Conservation (phyloP, 192 early-diverging fungal species). For the Endogone sp. region DNA sequence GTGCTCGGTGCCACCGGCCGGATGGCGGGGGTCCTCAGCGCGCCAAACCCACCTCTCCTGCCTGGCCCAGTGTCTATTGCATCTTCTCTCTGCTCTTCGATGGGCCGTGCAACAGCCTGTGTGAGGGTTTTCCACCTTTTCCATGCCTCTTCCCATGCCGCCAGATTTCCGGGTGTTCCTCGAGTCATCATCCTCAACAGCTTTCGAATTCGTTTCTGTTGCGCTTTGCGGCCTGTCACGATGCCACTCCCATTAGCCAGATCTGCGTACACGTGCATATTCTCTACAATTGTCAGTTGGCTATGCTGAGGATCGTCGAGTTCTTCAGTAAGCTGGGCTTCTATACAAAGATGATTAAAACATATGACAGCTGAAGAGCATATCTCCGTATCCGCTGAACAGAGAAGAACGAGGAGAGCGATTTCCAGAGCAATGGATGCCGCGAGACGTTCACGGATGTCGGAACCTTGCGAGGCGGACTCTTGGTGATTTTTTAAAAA, state of each 20-base stretch:
- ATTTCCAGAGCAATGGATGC: slow-evolving; percentile 73
- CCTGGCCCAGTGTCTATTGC: slow-evolving; percentile 3
- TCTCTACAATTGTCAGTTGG: slow-evolving; percentile 63
- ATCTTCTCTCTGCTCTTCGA: slow-evolving; percentile 30
- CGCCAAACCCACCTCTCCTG: slow-evolving; percentile 4
- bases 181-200: slow-evolving; percentile 60
- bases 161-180: slow-evolving; percentile 70
- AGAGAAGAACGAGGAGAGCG: slow-evolving; percentile 69
- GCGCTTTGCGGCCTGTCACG: slow-evolving; percentile 61
- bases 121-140: slow-evolving; percentile 69
- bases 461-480: slow-evolving; percentile 45
- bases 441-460: slow-evolving; percentile 59
- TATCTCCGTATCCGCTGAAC: slow-evolving; percentile 68
- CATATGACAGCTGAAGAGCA: slow-evolving; percentile 55
- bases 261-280: slow-evolving; percentile 65
- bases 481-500: slow-evolving; percentile 49
- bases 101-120: slow-evolving; percentile 19
- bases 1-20: not conserved
- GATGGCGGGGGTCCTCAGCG: slow-evolving; percentile 11
- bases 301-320: slow-evolving; percentile 35
- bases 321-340: slow-evolving; percentile 66
- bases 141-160: slow-evolving; percentile 82
- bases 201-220: slow-evolving; percentile 74
- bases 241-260: slow-evolving; percentile 45
- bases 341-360: slow-evolving; percentile 67